A percentile compares a stretch with the other conserved stretches of the same genome.
Evolutionary conservation across 2,329 filamentous ascomycete genomes (phyloP).

Genomic region (Cladosporium sp.): DNA sequence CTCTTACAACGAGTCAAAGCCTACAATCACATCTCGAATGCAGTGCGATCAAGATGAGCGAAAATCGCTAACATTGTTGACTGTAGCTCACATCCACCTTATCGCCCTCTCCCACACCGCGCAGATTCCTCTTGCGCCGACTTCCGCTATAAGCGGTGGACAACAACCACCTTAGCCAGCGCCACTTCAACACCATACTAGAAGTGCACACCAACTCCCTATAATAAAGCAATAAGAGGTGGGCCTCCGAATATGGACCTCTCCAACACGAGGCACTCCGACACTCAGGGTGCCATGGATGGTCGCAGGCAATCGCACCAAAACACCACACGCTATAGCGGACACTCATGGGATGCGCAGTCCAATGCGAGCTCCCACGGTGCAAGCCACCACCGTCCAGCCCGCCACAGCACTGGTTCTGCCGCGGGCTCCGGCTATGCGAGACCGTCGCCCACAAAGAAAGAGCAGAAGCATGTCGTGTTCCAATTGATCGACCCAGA

Average conservation of each 20-base stretch:
- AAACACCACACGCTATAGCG: slow-evolving; percentile 17
- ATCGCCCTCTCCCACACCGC: slow-evolving; percentile 4
- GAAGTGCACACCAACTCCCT: slow-evolving; percentile 3
- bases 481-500: slow-evolving; percentile 66
- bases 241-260: slow-evolving; percentile 13
- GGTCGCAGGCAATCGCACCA: slow-evolving; percentile 17
- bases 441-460: slow-evolving; percentile 35
- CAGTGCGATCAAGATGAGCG: slow-evolving; percentile 9
- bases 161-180: slow-evolving; percentile 8
- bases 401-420: slow-evolving; percentile 19
- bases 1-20: neutral
- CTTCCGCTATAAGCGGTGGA: slow-evolving; percentile 12
- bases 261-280: slow-evolving; percentile 8
- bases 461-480: slow-evolving; percentile 68
- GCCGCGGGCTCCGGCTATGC: slow-evolving; percentile 27
- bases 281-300: slow-evolving; percentile 15
- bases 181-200: neutral
- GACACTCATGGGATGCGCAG: slow-evolving; percentile 17
- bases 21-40: neutral
- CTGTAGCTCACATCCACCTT: neutral
- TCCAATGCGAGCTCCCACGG: slow-evolving; percentile 17
- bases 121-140: slow-evolving; percentile 19
- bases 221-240: slow-evolving; percentile 5
- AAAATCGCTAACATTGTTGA: neutral
- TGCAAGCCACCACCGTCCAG: slow-evolving; percentile 11